Conservation (phyloP, 495 filamentous ascomycete genomes). For the Penicillium pulvis region DNA sequence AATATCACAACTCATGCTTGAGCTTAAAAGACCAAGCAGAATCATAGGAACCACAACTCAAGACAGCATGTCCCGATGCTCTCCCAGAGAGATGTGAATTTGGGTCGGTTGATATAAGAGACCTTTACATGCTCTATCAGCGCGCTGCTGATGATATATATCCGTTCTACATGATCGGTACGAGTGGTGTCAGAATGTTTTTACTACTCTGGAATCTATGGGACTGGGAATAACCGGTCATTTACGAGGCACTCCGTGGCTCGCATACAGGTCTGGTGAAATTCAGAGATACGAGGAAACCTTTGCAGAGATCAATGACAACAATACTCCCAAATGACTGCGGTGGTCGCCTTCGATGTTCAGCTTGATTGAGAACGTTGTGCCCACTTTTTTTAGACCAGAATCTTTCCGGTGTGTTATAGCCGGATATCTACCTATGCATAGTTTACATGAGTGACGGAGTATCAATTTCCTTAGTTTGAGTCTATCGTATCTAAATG, state of each 20-base stretch:
- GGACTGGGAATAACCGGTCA: slow-evolving; percentile 13
- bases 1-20: slow-evolving; percentile 6
- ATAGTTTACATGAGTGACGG: too few species aligned
- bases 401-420: too few species aligned
- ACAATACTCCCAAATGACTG: neutral
- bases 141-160: slow-evolving; percentile 14
- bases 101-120: slow-evolving; percentile 12
- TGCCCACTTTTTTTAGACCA: too few species aligned
- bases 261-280: slow-evolving; percentile 10
- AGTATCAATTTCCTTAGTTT: too few species aligned
- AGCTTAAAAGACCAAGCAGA: slow-evolving; percentile 2
- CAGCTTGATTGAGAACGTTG: too few species aligned
- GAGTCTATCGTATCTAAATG: too few species aligned
- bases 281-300: neutral
- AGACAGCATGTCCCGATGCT: neutral
- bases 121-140: slow-evolving; percentile 18
- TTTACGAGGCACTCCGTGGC: slow-evolving; percentile 22
- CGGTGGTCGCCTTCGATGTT: too few species aligned
- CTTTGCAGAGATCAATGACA: neutral
- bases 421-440: too few species aligned
- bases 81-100: slow-evolving; percentile 14
- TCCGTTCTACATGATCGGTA: slow-evolving; percentile 15
- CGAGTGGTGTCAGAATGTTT: slow-evolving; percentile 21
- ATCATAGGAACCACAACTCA: slow-evolving; percentile 11
- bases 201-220: slow-evolving; percentile 13